phyloP scores from a whole-genome alignment of 2,329 filamentous ascomycete genomes.

The Fusarium sp. region DNA sequence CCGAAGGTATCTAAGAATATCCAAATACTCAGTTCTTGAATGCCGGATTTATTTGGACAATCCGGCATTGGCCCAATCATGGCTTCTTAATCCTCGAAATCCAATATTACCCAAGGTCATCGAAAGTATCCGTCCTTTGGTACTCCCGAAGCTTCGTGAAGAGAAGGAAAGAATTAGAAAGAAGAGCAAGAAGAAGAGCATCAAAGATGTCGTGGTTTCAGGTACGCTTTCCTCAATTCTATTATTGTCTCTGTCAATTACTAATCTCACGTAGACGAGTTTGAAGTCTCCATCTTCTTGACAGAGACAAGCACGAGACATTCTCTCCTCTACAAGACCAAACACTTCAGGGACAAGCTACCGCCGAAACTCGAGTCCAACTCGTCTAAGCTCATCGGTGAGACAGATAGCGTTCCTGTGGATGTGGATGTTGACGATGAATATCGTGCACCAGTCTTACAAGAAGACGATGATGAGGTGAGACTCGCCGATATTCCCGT shows the following conservation, averaged over 20 bases:
- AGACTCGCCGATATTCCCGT: constrained; percentile 54
- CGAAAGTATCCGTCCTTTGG: constrained; percentile 83
- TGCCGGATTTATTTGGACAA: constrained; percentile 96
- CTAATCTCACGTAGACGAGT: constrained; percentile 76
- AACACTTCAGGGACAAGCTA: constrained; percentile 74
- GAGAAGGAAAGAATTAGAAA: constrained; percentile 75
- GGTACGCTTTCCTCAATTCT: constrained; percentile 62
- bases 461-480: constrained; percentile 56
- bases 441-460: constrained; percentile 54
- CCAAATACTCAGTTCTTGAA: constrained; percentile 94
- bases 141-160: constrained; percentile 91
- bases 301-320: constrained; percentile 88
- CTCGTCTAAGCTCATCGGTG: constrained; percentile 70
- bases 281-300: constrained; percentile 94
- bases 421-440: constrained; percentile 65
- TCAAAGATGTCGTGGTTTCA: constrained; percentile 88
- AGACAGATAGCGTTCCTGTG: constrained; percentile 65
- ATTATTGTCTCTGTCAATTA: neutral
- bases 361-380: constrained; percentile 70
- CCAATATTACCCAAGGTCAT: constrained; percentile 86
- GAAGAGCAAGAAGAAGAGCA: constrained; percentile 77
- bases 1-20: constrained; percentile 89
- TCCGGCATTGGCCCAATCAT: constrained; percentile 82
- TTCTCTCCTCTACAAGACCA: constrained; percentile 87
- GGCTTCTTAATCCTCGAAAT: constrained; percentile 83